phyloP scores from a whole-genome alignment of 768 basidiomycete species.

The Mycena filopes region DNA sequence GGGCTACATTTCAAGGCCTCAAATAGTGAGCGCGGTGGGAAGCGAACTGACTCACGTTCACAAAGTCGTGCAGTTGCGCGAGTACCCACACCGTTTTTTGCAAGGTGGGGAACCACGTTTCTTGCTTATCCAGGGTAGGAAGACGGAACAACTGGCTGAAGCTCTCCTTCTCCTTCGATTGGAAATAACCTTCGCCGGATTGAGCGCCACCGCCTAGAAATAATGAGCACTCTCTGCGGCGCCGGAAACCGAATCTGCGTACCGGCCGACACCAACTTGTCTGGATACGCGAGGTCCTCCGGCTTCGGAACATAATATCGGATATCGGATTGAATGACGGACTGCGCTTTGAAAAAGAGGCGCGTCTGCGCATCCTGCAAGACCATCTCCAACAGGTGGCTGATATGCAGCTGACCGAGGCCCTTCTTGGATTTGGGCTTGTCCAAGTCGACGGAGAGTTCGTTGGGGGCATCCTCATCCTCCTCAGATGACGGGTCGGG shows the following conservation, averaged over 20 bases:
- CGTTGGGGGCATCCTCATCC: slow-evolving; percentile 40
- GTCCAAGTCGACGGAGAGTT: slow-evolving; percentile 24
- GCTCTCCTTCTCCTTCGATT: slow-evolving; percentile 77
- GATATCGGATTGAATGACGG: slow-evolving; percentile 90
- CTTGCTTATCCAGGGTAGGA: slow-evolving; percentile 76
- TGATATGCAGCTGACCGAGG: slow-evolving; percentile 73
- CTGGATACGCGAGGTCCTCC: slow-evolving; percentile 89
- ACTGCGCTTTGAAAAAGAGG: slow-evolving; percentile 95
- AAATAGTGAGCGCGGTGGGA: background rate
- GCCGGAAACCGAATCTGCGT: slow-evolving; percentile 36
- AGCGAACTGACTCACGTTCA: slow-evolving; percentile 70
- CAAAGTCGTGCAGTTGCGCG: slow-evolving; percentile 88
- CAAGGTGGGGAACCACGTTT: slow-evolving; percentile 93
- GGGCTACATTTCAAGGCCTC: slow-evolving; percentile 60
- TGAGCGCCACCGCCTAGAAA: slow-evolving; percentile 8
- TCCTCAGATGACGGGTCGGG: slow-evolving; percentile 37
- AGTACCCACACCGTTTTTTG: slow-evolving; percentile 92
- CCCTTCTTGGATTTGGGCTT: slow-evolving; percentile 39
- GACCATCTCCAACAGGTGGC: slow-evolving; percentile 36
- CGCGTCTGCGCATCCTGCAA: slow-evolving; percentile 96
- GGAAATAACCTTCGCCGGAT: background rate
- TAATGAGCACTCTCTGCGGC: background rate
- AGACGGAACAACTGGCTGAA: slow-evolving; percentile 76
- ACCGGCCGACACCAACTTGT: slow-evolving; percentile 71
- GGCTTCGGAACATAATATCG: slow-evolving; percentile 80